phyloP scores from a whole-genome alignment of 192 early-diverging fungal genomes.

The Fimicolochytrium jonesii region DNA sequence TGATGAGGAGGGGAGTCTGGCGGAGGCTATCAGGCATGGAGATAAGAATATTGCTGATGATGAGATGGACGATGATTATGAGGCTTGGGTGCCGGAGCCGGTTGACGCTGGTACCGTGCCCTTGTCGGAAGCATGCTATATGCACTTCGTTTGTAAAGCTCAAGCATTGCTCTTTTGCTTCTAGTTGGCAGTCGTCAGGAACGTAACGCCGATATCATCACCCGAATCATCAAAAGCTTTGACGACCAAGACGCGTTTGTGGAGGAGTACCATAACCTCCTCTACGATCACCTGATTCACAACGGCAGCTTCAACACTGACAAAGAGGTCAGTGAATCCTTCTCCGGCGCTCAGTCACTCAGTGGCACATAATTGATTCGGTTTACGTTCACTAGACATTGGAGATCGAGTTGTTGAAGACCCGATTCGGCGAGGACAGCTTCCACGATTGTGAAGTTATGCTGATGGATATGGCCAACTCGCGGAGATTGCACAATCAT shows the following conservation, averaged over 20 bases:
- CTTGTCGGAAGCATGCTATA: not conserved
- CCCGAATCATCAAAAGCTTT: constrained; percentile 4
- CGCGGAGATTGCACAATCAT: constrained; percentile 12
- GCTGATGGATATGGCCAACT: constrained; percentile 19
- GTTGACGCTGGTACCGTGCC: constrained; percentile 17
- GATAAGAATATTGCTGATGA: constrained; percentile 2
- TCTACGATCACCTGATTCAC: not conserved
- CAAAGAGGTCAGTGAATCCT: constrained; percentile 18
- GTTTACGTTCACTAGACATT: too few species aligned
- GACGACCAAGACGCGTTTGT: constrained; percentile 11
- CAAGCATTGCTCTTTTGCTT: not conserved
- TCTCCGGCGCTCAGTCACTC: too few species aligned
- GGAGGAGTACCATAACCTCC: constrained; percentile 11
- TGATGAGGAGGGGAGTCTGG: constrained; percentile 5
- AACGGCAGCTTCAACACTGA: constrained; percentile 8
- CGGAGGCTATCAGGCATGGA: constrained; percentile 8
- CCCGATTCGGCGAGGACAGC: constrained; percentile 16
- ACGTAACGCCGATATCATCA: constrained; percentile 14
- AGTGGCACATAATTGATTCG: too few species aligned
- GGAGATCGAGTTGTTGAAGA: constrained; percentile 19
- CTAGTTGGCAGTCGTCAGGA: constrained; percentile 5
- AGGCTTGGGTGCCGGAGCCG: constrained; percentile 16
- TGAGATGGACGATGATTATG: not conserved
- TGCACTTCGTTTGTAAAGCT: not conserved
- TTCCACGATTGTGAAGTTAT: constrained; percentile 21